These are phyloP conservation scores for Brassica rapa DNA, from an alignment of 345 rosid species.

Conservation along the genomic window DNA sequence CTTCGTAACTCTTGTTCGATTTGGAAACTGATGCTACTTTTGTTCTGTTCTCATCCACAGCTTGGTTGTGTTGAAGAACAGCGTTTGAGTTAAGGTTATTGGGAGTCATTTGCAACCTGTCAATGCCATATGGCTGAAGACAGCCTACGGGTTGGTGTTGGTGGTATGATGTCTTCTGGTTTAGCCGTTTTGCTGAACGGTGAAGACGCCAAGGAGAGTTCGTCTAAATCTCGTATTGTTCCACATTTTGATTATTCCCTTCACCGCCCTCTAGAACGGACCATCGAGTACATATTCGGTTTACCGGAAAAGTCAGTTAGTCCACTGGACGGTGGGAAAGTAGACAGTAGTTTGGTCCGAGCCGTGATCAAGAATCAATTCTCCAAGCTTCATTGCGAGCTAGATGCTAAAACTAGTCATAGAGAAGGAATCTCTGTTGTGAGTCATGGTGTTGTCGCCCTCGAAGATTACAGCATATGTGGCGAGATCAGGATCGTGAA, in stretches of 20 bases:
- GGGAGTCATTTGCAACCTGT: neutral
- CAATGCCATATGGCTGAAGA: constrained; percentile 79
- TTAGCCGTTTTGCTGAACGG: constrained; percentile 74
- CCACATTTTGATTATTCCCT: constrained; percentile 77
- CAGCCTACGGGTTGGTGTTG: constrained; percentile 56
- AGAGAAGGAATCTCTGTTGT: constrained; percentile 64
- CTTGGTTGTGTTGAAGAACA: constrained; percentile 21
- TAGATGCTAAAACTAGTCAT: constrained; percentile 30
- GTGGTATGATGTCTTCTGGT: constrained; percentile 70
- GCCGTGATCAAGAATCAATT: constrained; percentile 58
- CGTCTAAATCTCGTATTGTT: constrained; percentile 57
- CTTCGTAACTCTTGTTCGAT: neutral
- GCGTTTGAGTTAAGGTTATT: constrained; percentile 6
- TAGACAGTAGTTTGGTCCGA: constrained; percentile 51
- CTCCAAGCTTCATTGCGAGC: constrained; percentile 35
- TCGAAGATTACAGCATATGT: constrained; percentile 72
- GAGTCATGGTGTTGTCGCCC: constrained; percentile 58
- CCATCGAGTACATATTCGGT: constrained; percentile 77
- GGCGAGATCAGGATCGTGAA: constrained; percentile 73
- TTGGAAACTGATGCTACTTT: constrained; percentile 3
- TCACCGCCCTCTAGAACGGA: constrained; percentile 68
- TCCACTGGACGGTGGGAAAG: constrained; percentile 47
- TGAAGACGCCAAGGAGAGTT: constrained; percentile 60
- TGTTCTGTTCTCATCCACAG: constrained; percentile 17
- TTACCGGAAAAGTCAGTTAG: constrained; percentile 64